phyloP scores from a whole-genome alignment of 176 grass and related monocot species.

The Otatea glauca region DNA sequence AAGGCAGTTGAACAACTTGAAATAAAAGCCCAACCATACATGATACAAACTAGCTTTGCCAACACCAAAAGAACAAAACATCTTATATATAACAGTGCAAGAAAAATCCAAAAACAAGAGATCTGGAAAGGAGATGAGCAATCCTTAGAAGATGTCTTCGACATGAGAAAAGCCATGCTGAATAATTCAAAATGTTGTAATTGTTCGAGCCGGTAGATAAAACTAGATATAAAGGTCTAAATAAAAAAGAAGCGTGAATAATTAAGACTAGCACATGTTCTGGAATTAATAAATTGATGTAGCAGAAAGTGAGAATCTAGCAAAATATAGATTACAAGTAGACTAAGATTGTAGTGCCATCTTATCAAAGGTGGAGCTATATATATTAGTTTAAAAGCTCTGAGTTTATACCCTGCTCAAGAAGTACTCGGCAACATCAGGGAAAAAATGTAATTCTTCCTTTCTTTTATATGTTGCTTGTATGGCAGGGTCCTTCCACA shows the following conservation, averaged over 20 bases:
- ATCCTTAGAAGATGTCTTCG: background rate
- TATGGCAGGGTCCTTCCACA: conserved; percentile 89
- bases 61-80: background rate
- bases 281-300: too few species aligned
- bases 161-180: background rate
- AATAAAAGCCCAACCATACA: background rate
- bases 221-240: too few species aligned
- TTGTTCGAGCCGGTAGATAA: background rate
- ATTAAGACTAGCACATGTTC: too few species aligned
- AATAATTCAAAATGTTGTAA: background rate
- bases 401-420: conserved; percentile 68
- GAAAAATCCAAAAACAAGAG: background rate
- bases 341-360: too few species aligned
- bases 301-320: too few species aligned
- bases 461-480: conserved; percentile 93
- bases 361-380: background rate
- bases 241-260: too few species aligned
- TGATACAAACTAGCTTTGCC: background rate
- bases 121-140: background rate
- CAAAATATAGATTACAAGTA: too few species aligned
- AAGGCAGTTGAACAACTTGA: conserved; percentile 4
- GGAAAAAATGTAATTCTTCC: conserved; percentile 84
- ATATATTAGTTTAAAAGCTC: conserved; percentile 24
- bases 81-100: background rate
- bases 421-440: conserved; percentile 87